Evolutionary conservation across 768 basidiomycete genomes (phyloP).

Genomic region (Neoboletus magnificus): DNA sequence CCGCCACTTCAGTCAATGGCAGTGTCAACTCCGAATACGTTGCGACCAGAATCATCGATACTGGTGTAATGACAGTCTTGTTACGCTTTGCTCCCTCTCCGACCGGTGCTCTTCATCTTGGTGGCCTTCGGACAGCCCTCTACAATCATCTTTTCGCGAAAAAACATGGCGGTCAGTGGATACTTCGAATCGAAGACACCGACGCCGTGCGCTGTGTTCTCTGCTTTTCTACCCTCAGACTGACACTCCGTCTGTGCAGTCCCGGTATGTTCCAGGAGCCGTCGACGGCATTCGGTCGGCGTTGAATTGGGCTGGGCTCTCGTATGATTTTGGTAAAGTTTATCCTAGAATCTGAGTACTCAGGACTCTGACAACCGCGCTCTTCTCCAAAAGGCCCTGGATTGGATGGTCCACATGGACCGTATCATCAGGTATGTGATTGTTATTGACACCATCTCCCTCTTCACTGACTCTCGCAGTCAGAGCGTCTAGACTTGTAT

Average conservation of each 20-base stretch:
- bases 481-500: constrained; percentile 86
- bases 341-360: constrained; percentile 11
- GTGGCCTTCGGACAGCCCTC: constrained; percentile 89
- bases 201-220: constrained; percentile 65
- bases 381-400: constrained; percentile 62
- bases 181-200: constrained; percentile 93
- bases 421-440: constrained; percentile 76
- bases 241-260: constrained; percentile 40
- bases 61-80: constrained; percentile 44
- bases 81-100: constrained; percentile 97
- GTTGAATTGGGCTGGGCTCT: constrained; percentile 86
- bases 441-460: neutral
- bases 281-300: constrained; percentile 76
- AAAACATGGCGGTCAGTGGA: constrained; percentile 83
- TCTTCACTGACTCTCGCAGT: constrained; percentile 47
- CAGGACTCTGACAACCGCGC: constrained; percentile 2
- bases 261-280: constrained; percentile 76
- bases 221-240: neutral
- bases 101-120: constrained; percentile 90
- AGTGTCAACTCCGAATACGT: neutral
- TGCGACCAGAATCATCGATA: neutral
- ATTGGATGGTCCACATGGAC: constrained; percentile 66
- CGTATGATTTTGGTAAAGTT: constrained; percentile 80
- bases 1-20: neutral
- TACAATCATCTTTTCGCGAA: constrained; percentile 87